Evolutionary conservation across 2,329 filamentous ascomycete species (phyloP).

Genomic region (Cryphonectria parasitica): DNA sequence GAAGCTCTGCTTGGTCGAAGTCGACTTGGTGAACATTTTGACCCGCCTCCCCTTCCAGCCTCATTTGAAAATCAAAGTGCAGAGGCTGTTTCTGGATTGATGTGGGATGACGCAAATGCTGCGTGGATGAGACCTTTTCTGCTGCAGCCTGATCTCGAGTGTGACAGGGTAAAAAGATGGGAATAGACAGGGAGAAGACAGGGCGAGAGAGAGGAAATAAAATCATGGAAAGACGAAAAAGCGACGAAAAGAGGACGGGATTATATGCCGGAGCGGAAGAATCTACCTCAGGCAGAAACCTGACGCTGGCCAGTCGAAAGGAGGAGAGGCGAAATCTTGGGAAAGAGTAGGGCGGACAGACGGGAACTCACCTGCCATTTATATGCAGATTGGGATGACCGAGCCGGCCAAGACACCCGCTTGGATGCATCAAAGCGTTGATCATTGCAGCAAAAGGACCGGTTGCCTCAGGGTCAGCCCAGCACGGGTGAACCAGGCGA

Average conservation of each 20-base stretch:
- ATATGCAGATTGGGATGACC: constrained; percentile 15
- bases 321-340: constrained; percentile 3
- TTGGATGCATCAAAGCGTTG: constrained; percentile 22
- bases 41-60: constrained; percentile 16
- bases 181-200: background rate
- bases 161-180: background rate
- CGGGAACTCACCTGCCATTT: constrained; percentile 23
- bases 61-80: constrained; percentile 14
- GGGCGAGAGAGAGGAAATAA: background rate
- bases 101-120: constrained; percentile 7
- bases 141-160: background rate
- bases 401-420: background rate
- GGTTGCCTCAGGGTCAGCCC: constrained; percentile 25
- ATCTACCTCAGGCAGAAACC: constrained; percentile 29
- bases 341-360: constrained; percentile 1
- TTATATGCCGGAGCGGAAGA: background rate
- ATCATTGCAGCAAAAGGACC: constrained; percentile 21
- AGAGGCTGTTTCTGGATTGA: background rate
- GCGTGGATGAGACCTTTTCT: background rate
- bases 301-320: constrained; percentile 9
- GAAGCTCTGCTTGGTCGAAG: constrained; percentile 53
- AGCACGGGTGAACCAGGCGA: constrained; percentile 21
- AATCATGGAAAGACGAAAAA: background rate
- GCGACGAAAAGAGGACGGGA: background rate
- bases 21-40: constrained; percentile 52